phyloP scores from a whole-genome alignment of 768 basidiomycete species.

The Tricholoma hemisulphureum region DNA sequence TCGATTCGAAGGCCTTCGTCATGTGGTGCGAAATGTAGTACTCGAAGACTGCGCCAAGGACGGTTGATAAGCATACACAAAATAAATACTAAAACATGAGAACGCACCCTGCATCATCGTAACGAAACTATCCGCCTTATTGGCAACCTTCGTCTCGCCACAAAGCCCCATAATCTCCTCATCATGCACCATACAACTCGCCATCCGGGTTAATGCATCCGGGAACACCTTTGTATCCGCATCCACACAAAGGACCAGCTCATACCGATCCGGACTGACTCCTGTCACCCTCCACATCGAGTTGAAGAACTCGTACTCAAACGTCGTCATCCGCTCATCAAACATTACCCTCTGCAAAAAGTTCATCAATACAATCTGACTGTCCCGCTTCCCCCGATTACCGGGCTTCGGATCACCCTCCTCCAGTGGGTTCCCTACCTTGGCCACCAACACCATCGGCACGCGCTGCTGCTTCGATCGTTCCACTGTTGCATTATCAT shows the following conservation, averaged over 20 bases:
- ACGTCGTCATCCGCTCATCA: slow-evolving; percentile 99
- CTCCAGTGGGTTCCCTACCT: slow-evolving; percentile 92
- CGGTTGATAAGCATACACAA: slow-evolving; percentile 6
- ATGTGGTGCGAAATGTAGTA: slow-evolving; percentile 99
- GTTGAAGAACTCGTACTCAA: slow-evolving; percentile 99
- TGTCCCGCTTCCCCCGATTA: slow-evolving; percentile 98
- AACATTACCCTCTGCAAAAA: slow-evolving; percentile 99
- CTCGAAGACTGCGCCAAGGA: slow-evolving; percentile 83
- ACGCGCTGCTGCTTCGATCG: slow-evolving; percentile 93
- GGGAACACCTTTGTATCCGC: slow-evolving; percentile 99
- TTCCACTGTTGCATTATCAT: slow-evolving; percentile 89
- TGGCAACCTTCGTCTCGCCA: slow-evolving; percentile 99
- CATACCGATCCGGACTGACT: slow-evolving; percentile 93
- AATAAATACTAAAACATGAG: neutral
- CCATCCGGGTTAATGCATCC: slow-evolving; percentile 94
- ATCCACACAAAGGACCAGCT: slow-evolving; percentile 93
- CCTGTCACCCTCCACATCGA: slow-evolving; percentile 94
- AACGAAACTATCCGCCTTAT: slow-evolving; percentile 97
- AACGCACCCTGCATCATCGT: slow-evolving; percentile 98
- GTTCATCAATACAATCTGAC: slow-evolving; percentile 95
- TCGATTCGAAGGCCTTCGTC: slow-evolving; percentile 99
- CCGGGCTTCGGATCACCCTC: slow-evolving; percentile 89
- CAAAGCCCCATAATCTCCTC: slow-evolving; percentile 99
- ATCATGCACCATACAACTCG: slow-evolving; percentile 94
- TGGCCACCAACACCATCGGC: slow-evolving; percentile 93